Conservation (phyloP, 1,284 basidiomycete genomes). For the Somion occarium region DNA sequence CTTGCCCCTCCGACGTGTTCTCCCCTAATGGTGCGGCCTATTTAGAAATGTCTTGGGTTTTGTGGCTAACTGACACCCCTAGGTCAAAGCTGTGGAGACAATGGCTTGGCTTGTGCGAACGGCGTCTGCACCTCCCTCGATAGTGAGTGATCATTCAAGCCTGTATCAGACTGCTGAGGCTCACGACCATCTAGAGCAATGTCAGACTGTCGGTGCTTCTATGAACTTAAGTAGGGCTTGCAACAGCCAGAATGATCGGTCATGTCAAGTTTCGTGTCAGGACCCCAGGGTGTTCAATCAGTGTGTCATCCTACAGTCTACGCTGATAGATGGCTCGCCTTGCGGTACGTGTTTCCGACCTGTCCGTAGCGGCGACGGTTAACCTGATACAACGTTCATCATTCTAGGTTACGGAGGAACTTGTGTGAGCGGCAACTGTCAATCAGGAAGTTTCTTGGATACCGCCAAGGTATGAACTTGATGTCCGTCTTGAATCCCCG, state of each 20-base stretch:
- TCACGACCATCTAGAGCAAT: conserved; percentile 79
- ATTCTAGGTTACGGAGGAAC: conserved; percentile 63
- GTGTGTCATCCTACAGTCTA: conserved; percentile 75
- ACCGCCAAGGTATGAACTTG: conserved; percentile 52
- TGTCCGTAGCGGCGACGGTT: not conserved
- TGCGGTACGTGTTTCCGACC: conserved; percentile 52
- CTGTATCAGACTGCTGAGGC: conserved; percentile 3
- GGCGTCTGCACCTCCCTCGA: conserved; percentile 80
- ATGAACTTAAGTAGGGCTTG: conserved; percentile 70
- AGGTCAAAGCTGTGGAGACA: conserved; percentile 61
- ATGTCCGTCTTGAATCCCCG: not conserved
- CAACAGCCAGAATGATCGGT: conserved; percentile 54
- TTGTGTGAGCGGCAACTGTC: conserved; percentile 64
- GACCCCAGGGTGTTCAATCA: conserved; percentile 58
- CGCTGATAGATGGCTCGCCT: conserved; percentile 80
- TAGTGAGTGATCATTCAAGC: conserved; percentile 36
- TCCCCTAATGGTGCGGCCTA: conserved; percentile 56
- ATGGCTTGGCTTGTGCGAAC: conserved; percentile 72
- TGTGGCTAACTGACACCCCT: conserved; percentile 1
- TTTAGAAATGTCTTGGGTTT: not conserved
- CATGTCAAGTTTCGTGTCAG: conserved; percentile 79
- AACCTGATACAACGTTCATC: not conserved
- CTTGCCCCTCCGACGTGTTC: conserved; percentile 70
- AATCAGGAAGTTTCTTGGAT: conserved; percentile 57
- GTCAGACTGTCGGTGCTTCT: conserved; percentile 65